Percentiles rank a stretch among this genome's conserved stretches.
phyloP scores from a whole-genome alignment of 257 asterid genomes.

The Ballota nigra region DNA sequence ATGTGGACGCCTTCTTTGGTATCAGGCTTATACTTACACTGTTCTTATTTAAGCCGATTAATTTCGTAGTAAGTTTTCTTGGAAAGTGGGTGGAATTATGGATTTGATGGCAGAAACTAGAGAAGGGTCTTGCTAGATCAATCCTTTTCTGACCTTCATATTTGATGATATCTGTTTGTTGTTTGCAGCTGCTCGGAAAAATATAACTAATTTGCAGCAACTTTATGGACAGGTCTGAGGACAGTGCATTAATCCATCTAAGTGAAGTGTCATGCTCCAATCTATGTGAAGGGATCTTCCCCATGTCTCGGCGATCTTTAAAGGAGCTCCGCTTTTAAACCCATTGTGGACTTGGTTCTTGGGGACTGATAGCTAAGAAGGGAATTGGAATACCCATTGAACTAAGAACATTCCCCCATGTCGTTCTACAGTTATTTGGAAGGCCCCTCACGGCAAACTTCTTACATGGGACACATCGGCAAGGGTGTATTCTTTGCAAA shows the following conservation, averaged over 20 bases:
- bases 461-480: too few relatives aligned
- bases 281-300: too few relatives aligned
- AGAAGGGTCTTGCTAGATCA: not conserved
- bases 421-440: too few relatives aligned
- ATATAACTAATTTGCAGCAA: not conserved
- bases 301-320: too few relatives aligned
- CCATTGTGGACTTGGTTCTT: too few relatives aligned
- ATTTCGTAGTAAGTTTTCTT: not conserved
- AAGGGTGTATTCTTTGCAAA: too few relatives aligned
- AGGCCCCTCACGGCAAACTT: too few relatives aligned
- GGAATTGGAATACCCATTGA: too few relatives aligned
- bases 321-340: too few relatives aligned
- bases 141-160: not conserved
- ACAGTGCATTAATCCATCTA: not conserved
- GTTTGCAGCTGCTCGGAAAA: not conserved
- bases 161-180: not conserved
- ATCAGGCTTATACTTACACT: not conserved
- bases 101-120: not conserved
- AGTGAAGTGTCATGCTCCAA: not conserved
- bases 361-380: too few relatives aligned
- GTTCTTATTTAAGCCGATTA: not conserved
- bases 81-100: not conserved
- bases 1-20: not conserved
- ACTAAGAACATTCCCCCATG: too few relatives aligned
- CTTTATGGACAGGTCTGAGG: not conserved